phyloP scores from a whole-genome alignment of 352 stramenopile genomes.

The Thalassiosira ordinaria region DNA sequence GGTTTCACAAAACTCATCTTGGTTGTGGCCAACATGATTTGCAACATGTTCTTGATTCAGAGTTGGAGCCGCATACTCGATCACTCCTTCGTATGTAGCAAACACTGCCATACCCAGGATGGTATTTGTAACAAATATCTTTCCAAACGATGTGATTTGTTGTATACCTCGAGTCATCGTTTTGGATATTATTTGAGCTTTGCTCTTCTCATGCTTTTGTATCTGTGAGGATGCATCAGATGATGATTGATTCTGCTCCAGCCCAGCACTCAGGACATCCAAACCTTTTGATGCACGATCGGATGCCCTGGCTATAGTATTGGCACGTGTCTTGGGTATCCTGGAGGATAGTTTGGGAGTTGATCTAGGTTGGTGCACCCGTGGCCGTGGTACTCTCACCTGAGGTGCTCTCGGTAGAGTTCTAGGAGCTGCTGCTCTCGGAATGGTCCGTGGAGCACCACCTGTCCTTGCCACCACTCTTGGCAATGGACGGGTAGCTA shows the following conservation, averaged over 20 bases:
- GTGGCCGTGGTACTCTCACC: neutral
- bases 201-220: neutral
- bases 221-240: no score
- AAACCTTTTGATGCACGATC: slow-evolving; percentile 55
- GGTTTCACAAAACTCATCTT: no score
- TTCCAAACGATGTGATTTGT: slow-evolving; percentile 33
- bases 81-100: slow-evolving; percentile 52
- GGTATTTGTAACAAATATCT: slow-evolving; percentile 51
- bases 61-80: slow-evolving; percentile 32
- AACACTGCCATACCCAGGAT: slow-evolving; percentile 59
- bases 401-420: slow-evolving; percentile 1
- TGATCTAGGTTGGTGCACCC: neutral
- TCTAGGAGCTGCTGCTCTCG: neutral
- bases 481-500: neutral
- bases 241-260: slow-evolving; percentile 17
- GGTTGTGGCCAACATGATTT: no score
- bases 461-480: slow-evolving; percentile 2
- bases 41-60: neutral
- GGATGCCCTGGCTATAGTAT: slow-evolving; percentile 44
- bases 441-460: neutral
- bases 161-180: slow-evolving; percentile 10
- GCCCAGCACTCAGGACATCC: slow-evolving; percentile 51
- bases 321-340: slow-evolving; percentile 12
- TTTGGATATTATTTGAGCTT: slow-evolving; percentile 7
- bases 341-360: neutral